Base-by-base conservation (phyloP, 2,329 filamentous ascomycete genomes). In the Colletotrichum australisinense region DNA sequence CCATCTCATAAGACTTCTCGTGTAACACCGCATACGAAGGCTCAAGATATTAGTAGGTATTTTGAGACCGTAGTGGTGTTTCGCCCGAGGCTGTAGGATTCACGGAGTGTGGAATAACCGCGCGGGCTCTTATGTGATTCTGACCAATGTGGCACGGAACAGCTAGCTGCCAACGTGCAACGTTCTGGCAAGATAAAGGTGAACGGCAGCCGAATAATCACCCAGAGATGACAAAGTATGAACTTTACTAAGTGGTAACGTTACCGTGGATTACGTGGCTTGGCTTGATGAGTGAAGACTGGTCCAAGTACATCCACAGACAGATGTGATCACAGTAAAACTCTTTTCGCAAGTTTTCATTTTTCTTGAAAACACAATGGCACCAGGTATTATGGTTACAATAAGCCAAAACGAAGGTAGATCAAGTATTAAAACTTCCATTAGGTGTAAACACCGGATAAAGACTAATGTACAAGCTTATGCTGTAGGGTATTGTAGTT, bases 401-500 rank as follows among this genome's bases (percentile, higher is more conserved):
- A 3, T 9, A 9, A 11, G 1, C 0, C 0, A 32, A 9, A 11
- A 32, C 9, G 3, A 12, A 35, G 1, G 32, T 35, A 35, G 32
- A 35, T 35, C 32, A 35, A 24, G 14, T 19, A 53, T 26, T 53
- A 26, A 11, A 16, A 35, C n/a, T 53, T 26, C 46, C 28, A 30
- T 63, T 49, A 53, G 22, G 7, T 5, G 16, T 22, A 49, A 49
- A 46, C n/a, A 32, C 26, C 22, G 19, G 12, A n/a, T 7, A 19
- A 53, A 56, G 52, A 65, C 32, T 28, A 56, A 22, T 26, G 26
- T 53, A 53, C 28, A 56, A 35, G 22, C 32, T 38, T 16, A 14
- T 42, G 32, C 63, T 22, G 49, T 42, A 38, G 49, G 63, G 63
- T 65, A 65, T 65, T 64, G 5, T 42, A 16, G 16, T 28, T 65